These are phyloP conservation scores for Lentinula sp. DNA, from an alignment of 768 basidiomycete species.

Conservation along the genomic window DNA sequence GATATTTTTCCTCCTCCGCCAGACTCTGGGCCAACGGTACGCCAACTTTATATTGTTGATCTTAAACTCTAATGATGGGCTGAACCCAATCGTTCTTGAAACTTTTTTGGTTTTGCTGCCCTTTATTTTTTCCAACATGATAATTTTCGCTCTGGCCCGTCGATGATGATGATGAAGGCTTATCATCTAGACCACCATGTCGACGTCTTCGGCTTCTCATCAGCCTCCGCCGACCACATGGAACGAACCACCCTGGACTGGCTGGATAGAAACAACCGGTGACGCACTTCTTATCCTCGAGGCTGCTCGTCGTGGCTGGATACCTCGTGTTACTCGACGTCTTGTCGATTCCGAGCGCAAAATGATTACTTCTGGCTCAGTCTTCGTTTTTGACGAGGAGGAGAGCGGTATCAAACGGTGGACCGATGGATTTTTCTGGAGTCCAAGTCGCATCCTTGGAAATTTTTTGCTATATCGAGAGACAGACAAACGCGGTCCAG, in stretches of 20 bases:
- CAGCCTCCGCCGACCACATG: constrained; percentile 4
- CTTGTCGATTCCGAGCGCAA: constrained; percentile 89
- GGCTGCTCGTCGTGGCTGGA: constrained; percentile 83
- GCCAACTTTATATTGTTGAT: constrained; percentile 9
- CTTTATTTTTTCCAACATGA: not conserved
- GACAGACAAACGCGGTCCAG: constrained; percentile 76
- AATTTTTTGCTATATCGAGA: constrained; percentile 96
- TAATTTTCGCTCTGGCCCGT: not conserved
- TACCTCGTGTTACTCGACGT: constrained; percentile 87
- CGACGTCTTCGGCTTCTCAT: not conserved
- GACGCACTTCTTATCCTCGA: constrained; percentile 97
- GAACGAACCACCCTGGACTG: constrained; percentile 71
- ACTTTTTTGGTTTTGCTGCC: not conserved
- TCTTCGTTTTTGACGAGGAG: constrained; percentile 97
- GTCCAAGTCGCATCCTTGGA: constrained; percentile 85
- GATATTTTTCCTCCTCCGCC: constrained; percentile 6
- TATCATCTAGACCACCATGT: not conserved
- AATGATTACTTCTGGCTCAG: constrained; percentile 89
- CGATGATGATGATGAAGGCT: not conserved
- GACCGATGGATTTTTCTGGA: constrained; percentile 98
- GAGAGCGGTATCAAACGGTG: constrained; percentile 97
- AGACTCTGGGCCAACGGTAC: constrained; percentile 3
- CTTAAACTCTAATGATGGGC: constrained; percentile 7
- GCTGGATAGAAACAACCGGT: constrained; percentile 92
- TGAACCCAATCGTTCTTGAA: not conserved